Conservation (phyloP, 768 basidiomycete species). For the Atractiella rhizophila region DNA sequence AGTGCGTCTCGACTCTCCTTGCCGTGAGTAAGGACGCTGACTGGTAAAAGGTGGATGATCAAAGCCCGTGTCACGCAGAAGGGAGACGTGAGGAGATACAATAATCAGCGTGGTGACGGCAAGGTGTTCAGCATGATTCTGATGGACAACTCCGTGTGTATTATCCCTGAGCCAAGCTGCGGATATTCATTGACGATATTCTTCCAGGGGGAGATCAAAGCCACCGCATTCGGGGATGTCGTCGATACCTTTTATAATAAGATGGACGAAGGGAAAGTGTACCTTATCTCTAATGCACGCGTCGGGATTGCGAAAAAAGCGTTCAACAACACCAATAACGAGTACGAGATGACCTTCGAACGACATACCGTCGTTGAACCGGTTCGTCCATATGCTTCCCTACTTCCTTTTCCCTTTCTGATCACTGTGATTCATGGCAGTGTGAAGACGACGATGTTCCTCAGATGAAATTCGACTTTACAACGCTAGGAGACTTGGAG, state of each 20-base stretch:
- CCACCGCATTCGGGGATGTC: slow-evolving; percentile 64
- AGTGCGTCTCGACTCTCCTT: slow-evolving; percentile 21
- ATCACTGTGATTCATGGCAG: slow-evolving; percentile 24
- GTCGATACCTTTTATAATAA: slow-evolving; percentile 63
- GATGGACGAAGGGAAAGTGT: slow-evolving; percentile 75
- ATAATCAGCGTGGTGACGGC: slow-evolving; percentile 71
- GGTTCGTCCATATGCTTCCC: slow-evolving; percentile 22
- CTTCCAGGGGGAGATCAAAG: slow-evolving; percentile 46
- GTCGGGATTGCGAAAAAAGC: slow-evolving; percentile 93
- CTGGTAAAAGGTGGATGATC: slow-evolving; percentile 48
- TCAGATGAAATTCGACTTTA: slow-evolving; percentile 58
- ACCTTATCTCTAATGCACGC: slow-evolving; percentile 65
- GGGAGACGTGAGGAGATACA: slow-evolving; percentile 67
- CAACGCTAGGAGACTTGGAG: slow-evolving; percentile 37
- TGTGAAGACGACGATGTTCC: slow-evolving; percentile 61
- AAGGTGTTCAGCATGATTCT: slow-evolving; percentile 77
- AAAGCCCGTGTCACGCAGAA: slow-evolving; percentile 79
- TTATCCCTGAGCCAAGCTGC: neutral
- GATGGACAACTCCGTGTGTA: slow-evolving; percentile 66
- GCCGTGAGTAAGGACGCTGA: neutral
- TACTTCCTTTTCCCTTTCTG: neutral
- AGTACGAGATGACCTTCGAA: slow-evolving; percentile 79
- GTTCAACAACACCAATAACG: slow-evolving; percentile 66
- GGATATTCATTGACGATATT: neutral
- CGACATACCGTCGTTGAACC: slow-evolving; percentile 61